These are phyloP conservation scores for Pseudodiploospora longispora DNA, from an alignment of 2,329 filamentous ascomycete genomes.

Conservation along the genomic window DNA sequence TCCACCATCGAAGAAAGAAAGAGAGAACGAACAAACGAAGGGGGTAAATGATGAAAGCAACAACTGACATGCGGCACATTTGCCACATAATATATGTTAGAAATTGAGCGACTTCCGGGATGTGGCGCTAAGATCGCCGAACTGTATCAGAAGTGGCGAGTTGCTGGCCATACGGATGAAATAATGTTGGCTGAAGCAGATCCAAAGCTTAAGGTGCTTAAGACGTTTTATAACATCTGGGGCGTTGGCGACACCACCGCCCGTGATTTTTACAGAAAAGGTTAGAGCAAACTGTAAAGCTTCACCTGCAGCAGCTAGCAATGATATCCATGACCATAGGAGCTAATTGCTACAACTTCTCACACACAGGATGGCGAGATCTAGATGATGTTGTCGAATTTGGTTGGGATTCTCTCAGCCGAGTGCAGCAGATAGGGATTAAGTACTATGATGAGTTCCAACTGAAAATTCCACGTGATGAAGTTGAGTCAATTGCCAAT, in stretches of 20 bases:
- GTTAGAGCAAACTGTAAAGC: constrained; percentile 10
- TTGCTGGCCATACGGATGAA: constrained; percentile 52
- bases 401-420: constrained; percentile 66
- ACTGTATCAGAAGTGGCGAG: constrained; percentile 67
- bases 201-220: constrained; percentile 54
- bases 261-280: constrained; percentile 67
- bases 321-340: no score
- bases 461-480: constrained; percentile 58
- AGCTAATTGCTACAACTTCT: constrained; percentile 2
- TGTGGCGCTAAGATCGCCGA: constrained; percentile 73
- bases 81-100: constrained; percentile 17
- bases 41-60: not conserved
- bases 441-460: constrained; percentile 89
- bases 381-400: constrained; percentile 79
- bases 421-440: constrained; percentile 85
- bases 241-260: constrained; percentile 82
- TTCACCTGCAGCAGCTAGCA: not conserved
- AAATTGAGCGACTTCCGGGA: constrained; percentile 58
- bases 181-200: constrained; percentile 57
- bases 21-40: no score
- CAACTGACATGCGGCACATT: not conserved
- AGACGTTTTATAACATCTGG: constrained; percentile 77
- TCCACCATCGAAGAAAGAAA: no score
- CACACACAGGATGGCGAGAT: constrained; percentile 59
- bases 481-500: constrained; percentile 62